phyloP scores from a whole-genome alignment of 2,329 filamentous ascomycete genomes.

The Thielaviopsis punctulata region DNA sequence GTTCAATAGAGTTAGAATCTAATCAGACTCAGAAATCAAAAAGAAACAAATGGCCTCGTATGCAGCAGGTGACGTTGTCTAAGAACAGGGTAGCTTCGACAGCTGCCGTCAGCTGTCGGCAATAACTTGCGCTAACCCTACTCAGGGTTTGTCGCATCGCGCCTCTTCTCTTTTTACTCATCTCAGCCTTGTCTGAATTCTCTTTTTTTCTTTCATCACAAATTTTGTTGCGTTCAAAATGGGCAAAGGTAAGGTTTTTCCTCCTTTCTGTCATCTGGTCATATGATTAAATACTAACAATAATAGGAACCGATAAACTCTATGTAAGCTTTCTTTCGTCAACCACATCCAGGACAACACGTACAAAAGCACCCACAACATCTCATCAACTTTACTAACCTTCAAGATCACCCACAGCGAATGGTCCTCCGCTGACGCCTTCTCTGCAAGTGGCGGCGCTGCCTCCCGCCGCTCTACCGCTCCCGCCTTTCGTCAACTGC shows the following conservation, averaged over 20 bases:
- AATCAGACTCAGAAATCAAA: neutral
- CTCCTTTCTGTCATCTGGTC: neutral
- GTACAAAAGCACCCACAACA: too few relatives aligned
- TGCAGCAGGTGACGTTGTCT: neutral
- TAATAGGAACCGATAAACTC: conserved; percentile 27
- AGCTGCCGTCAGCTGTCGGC: neutral
- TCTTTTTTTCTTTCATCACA: neutral
- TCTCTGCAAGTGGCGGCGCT: conserved; percentile 61
- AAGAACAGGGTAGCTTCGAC: neutral
- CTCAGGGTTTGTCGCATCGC: neutral
- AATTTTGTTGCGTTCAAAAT: conserved; percentile 1
- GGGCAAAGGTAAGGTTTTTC: conserved; percentile 12
- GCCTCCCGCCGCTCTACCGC: conserved; percentile 43
- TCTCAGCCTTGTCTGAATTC: neutral
- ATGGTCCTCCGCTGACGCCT: conserved; percentile 85
- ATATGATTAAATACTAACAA: neutral
- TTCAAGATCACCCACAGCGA: conserved; percentile 78
- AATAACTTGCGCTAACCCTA: neutral
- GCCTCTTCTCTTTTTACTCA: too few relatives aligned
- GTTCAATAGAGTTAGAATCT: too few relatives aligned
- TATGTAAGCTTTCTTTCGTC: conserved; percentile 19
- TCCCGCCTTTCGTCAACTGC: conserved; percentile 63
- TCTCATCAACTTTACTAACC: neutral
- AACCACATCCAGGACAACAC: too few relatives aligned
- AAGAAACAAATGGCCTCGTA: neutral